phyloP scores from a whole-genome alignment of 225 moss, liverwort and hornwort species.

The Sphagnum tenellum region DNA sequence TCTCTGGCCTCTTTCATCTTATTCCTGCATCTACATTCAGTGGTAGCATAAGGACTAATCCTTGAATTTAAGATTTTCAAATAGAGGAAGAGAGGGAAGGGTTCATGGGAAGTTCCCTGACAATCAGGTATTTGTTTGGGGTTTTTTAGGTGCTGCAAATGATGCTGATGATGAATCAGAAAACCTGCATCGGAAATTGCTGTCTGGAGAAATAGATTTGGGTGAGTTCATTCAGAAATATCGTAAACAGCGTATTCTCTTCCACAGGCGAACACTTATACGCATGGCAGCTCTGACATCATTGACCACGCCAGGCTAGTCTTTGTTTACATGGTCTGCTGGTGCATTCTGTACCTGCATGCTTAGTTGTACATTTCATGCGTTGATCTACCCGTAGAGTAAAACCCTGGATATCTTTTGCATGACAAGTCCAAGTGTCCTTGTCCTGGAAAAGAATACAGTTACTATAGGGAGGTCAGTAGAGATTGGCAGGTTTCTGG shows the following conservation, averaged over 20 bases:
- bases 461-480: no score
- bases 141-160: conserved; percentile 53
- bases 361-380: conserved; percentile 44
- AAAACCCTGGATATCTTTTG: no score
- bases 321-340: not conserved
- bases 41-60: not conserved
- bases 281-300: conserved; percentile 83
- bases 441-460: no score
- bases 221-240: conserved; percentile 77
- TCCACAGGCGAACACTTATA: conserved; percentile 85
- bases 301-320: conserved; percentile 72
- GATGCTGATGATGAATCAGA: conserved; percentile 96
- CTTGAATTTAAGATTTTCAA: not conserved
- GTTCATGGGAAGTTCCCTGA: not conserved
- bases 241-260: conserved; percentile 80
- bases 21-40: not conserved
- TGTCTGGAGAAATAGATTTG: conserved; percentile 77
- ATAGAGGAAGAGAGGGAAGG: not conserved
- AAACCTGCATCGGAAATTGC: conserved; percentile 64
- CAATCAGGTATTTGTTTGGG: not conserved
- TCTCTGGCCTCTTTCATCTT: not conserved
- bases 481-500: no score
- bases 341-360: not conserved
- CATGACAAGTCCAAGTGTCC: no score
- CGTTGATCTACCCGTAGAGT: conserved; percentile 9